phyloP scores from a whole-genome alignment of 345 rosid genomes.

The Citrus unshiu region DNA sequence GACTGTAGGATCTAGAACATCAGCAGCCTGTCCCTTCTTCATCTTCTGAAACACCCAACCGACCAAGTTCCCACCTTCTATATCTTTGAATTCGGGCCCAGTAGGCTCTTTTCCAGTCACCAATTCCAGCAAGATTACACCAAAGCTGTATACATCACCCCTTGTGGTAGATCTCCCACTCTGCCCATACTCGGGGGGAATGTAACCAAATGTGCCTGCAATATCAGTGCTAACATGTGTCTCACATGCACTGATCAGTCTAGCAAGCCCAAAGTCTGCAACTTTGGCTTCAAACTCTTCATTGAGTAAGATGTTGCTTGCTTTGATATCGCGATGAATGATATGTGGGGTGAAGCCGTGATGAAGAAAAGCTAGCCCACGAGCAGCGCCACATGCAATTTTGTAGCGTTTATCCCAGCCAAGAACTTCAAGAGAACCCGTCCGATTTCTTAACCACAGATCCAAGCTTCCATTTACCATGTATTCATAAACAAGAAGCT shows the following conservation, averaged over 20 bases:
- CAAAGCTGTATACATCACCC: constrained; percentile 95
- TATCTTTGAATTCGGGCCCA: constrained; percentile 88
- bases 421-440: constrained; percentile 60
- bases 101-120: constrained; percentile 94
- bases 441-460: constrained; percentile 71
- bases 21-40: constrained; percentile 54
- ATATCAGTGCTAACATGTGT: constrained; percentile 88
- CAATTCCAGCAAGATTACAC: constrained; percentile 82
- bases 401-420: constrained; percentile 81
- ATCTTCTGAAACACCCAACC: constrained; percentile 85
- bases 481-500: constrained; percentile 91
- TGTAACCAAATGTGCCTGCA: constrained; percentile 86
- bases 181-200: constrained; percentile 97
- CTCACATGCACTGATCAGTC: constrained; percentile 90
- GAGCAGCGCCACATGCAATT: constrained; percentile 76
- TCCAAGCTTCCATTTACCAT: constrained; percentile 94
- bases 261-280: constrained; percentile 89
- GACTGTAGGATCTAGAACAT: constrained; percentile 63
- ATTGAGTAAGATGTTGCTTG: constrained; percentile 83
- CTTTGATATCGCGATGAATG: constrained; percentile 90
- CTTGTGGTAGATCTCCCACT: constrained; percentile 72
- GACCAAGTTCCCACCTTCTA: constrained; percentile 89
- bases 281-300: constrained; percentile 85
- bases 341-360: constrained; percentile 91
- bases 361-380: constrained; percentile 84